Base-by-base conservation (phyloP, 148 eudicot species). In the Oxyria digyna region DNA sequence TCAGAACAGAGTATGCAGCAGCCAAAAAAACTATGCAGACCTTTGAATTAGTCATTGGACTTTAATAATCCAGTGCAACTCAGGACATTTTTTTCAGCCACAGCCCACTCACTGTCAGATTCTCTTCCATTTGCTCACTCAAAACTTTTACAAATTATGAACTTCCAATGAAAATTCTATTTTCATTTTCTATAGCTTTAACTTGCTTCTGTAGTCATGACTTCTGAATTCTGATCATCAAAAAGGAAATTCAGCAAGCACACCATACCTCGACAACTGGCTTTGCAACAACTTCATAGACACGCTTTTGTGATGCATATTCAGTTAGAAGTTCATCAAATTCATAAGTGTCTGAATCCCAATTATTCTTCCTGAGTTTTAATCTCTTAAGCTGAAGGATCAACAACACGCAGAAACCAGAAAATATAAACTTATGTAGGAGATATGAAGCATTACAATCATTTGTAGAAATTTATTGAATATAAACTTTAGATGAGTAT, bases 281-380 rank as follows among this genome's bases (percentile, higher is more conserved):
- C 80, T 91, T 95, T 57, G 99, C 99, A 76, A 95, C 97, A 77
- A 95, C 96, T 88, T 95, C 99, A 66, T 95, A 91, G 42, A 91
- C 97, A 54, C 99, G 97, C 83, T 95, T 95, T 74, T 95, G 99
- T 21, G 99, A 95, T 43, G 97, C 84, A 72, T 70, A 88, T 71
- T 95, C 99, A 67, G 91, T 87, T 40, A 95, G 91, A 80, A 95
- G 87, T 77, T 95, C 99, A 77, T 95, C 99, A 73, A 95, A 95
- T 71, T 95, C 97, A 66, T 88, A 95, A 46, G 99, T 95, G 72
- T 91, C 99, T 49, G 99, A 80, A 73, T 95, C 99, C 99, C 99
- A 95, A 73, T 95, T 95, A 86, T 95, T 95, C 78, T 95, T 95
- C 38, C 91, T 88, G 77, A 95, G 97, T 76, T 91, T 95, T 81